Evolutionary conservation across 805 yeast genomes (phyloP).

Genomic region (Barnettozyma botsteinii): DNA sequence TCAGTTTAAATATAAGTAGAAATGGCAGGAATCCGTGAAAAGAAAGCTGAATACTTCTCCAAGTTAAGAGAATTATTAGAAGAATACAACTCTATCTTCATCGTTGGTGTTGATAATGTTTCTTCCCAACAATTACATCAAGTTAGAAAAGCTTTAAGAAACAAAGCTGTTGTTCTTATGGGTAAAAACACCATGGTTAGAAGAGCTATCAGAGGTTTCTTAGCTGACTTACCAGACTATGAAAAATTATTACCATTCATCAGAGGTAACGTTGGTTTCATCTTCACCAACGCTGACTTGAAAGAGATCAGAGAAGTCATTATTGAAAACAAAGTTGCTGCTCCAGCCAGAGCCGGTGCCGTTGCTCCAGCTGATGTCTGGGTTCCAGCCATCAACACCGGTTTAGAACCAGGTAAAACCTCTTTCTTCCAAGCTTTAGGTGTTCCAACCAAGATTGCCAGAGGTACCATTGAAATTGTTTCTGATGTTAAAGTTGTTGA

Average conservation of each 20-base stretch:
- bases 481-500: constrained; percentile 93
- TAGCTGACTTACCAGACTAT: constrained; percentile 88
- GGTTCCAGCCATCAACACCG: constrained; percentile 99
- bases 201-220: constrained; percentile 97
- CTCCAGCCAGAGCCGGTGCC: constrained; percentile 99
- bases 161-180: constrained; percentile 93
- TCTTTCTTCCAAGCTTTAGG: constrained; percentile 99
- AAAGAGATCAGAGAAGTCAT: constrained; percentile 86
- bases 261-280: constrained; percentile 99
- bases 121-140: constrained; percentile 99
- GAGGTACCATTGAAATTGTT: constrained; percentile 99
- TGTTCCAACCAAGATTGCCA: constrained; percentile 99
- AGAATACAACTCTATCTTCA: constrained; percentile 96
- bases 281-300: constrained; percentile 96
- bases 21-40: constrained; percentile 99
- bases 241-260: constrained; percentile 93
- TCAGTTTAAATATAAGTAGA: constrained; percentile 58
- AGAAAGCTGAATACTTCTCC: constrained; percentile 91
- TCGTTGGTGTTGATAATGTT: constrained; percentile 99
- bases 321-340: constrained; percentile 93
- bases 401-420: constrained; percentile 99
- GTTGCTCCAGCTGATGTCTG: constrained; percentile 96
- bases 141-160: constrained; percentile 95
- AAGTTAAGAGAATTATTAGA: constrained; percentile 93
- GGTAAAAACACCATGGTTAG: constrained; percentile 99